Percentiles rank a stretch among this genome's conserved stretches.
Evolutionary conservation across 1,284 basidiomycete species (phyloP).

Genomic region (Heterobasidion irregulare): DNA sequence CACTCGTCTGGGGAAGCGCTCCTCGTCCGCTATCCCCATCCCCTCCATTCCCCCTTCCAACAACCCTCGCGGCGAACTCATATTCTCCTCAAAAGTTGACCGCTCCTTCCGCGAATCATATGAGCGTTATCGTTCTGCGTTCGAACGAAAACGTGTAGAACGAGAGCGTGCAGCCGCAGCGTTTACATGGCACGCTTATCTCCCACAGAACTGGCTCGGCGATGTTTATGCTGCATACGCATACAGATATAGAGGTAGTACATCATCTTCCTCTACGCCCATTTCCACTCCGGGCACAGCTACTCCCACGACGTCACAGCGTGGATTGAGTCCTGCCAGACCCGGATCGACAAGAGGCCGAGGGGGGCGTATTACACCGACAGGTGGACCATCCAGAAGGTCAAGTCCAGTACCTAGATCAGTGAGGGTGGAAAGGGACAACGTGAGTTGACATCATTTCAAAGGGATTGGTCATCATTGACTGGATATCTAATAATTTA

Average conservation of each 20-base stretch:
- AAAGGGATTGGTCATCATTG: too few species aligned
- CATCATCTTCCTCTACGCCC: not conserved
- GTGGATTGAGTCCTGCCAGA: not conserved
- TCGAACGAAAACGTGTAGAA: slow-evolving; percentile 76
- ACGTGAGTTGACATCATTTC: too few species aligned
- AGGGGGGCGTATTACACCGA: not conserved
- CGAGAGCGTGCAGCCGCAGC: slow-evolving; percentile 37
- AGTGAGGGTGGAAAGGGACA: too few species aligned
- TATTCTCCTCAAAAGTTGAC: slow-evolving; percentile 88
- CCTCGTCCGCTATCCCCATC: slow-evolving; percentile 39
- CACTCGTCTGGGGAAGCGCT: slow-evolving; percentile 26
- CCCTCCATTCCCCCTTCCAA: slow-evolving; percentile 81
- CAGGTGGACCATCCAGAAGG: not conserved
- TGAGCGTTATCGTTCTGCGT: slow-evolving; percentile 87
- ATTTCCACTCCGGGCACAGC: not conserved
- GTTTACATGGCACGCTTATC: slow-evolving; percentile 34
- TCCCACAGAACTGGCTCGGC: slow-evolving; percentile 24
- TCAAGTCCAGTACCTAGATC: not conserved
- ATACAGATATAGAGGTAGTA: not conserved
- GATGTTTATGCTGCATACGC: not conserved
- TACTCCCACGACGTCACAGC: not conserved
- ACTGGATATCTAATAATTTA: too few species aligned
- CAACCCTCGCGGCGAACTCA: slow-evolving; percentile 93
- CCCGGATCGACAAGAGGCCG: not conserved
- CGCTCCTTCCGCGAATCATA: slow-evolving; percentile 83